Conservation (phyloP, 495 filamentous ascomycete genomes). For the Hypoxylon fuscum region DNA sequence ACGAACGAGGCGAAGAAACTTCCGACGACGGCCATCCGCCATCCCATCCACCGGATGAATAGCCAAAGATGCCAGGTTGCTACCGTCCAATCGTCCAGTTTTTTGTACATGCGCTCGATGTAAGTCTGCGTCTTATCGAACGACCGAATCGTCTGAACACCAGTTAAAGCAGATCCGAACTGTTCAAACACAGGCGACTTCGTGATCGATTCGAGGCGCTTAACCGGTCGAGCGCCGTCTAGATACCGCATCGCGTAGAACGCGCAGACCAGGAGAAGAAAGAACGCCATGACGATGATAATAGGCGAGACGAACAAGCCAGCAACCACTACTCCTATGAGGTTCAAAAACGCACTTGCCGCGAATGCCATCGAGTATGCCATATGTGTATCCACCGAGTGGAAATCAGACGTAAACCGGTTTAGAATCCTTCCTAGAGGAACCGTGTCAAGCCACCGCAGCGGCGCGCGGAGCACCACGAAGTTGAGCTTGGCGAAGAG, state of each 20-base stretch:
- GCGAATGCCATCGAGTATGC: conserved; percentile 67
- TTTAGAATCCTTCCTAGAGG: conserved; percentile 82
- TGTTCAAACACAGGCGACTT: conserved; percentile 83
- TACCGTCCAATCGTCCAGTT: conserved; percentile 70
- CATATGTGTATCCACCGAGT: conserved; percentile 71
- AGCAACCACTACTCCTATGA: conserved; percentile 68
- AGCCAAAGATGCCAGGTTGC: conserved; percentile 74
- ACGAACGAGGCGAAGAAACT: conserved; percentile 74
- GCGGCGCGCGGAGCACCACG: conserved; percentile 72
- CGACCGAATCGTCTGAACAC: conserved; percentile 78
- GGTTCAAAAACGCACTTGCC: conserved; percentile 57
- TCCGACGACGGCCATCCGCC: conserved; percentile 75
- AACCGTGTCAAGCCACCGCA: conserved; percentile 83
- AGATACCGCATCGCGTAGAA: conserved; percentile 69
- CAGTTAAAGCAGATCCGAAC: conserved; percentile 74
- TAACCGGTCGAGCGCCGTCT: conserved; percentile 75
- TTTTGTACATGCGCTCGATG: conserved; percentile 69
- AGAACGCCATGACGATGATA: conserved; percentile 64
- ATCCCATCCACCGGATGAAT: conserved; percentile 78
- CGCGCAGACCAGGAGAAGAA: conserved; percentile 64
- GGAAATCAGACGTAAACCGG: conserved; percentile 82
- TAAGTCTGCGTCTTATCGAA: conserved; percentile 72
- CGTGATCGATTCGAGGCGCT: conserved; percentile 75
- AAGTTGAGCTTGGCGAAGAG: conserved; percentile 72
- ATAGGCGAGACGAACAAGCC: conserved; percentile 70